Base-by-base conservation (phyloP, 345 rosid genomes). In the Barbarea vulgaris region DNA sequence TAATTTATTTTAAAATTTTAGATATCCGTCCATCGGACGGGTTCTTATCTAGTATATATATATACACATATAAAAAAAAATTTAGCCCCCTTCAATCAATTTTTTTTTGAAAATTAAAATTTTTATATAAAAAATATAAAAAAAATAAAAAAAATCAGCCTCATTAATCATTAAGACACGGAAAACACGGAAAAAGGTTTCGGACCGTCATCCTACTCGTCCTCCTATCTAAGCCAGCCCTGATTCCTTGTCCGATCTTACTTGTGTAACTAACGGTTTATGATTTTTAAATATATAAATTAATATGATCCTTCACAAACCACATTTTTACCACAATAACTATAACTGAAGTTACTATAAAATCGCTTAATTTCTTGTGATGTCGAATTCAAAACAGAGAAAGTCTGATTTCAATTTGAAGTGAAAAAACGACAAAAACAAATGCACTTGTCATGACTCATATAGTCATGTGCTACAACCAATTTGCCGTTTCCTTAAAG, bases 361-460 rank as follows among this genome's bases (percentile, higher is more conserved):
- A 63, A 14, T 62, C 3, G 3, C 22, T 7, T 13, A 60, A 4
- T 17, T 22, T 13, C 19, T 21, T 61, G 33, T 42, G 9, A 31
- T 46, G 18, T 31, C 2, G 24, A 55, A 11, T 21, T 24, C 17
- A 21, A 21, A 57, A 70, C 27, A 4, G 2, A 42, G 0, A 14
- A 42, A 14, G 14, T 42, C 0, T 59, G 28, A 41, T 41, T 55
- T 27, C 28, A 25, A 42, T 27, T 25, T 21, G 25, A 37, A 30
- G 7, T 60, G n/a, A 5, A 10, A 34, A 59, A 17, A 4, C 3
- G 66, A 33, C 58, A 58, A 70, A 17, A 34, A 12, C 27, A 50
- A 72, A 22, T 73, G 69, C 63, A 73, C 41, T 52, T 52, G 18
- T 64, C 77, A n/a, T n/a, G n/a, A n/a, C n/a, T n/a, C n/a, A n/a